Conservation (phyloP, 306 rosid species). For the Corylus heterophylla region DNA sequence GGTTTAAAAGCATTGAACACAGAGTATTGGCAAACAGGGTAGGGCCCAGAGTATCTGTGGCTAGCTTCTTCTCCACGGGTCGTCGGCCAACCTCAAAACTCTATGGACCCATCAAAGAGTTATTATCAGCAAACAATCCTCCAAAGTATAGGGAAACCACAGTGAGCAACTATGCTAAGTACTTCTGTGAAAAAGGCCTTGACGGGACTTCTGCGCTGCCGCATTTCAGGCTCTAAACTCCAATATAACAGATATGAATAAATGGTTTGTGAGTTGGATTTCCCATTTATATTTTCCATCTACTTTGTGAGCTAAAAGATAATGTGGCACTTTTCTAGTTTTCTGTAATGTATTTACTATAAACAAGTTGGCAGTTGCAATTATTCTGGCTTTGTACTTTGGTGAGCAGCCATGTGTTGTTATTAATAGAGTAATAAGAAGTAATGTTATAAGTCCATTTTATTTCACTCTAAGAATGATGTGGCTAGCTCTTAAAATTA, state of each 20-base stretch:
- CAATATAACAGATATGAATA: not conserved
- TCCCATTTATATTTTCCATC: not conserved
- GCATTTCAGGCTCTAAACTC: constrained; percentile 15
- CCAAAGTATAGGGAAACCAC: constrained; percentile 20
- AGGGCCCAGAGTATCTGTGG: constrained; percentile 15
- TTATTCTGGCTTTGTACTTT: no score
- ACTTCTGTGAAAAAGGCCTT: not conserved
- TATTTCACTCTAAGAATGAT: no score
- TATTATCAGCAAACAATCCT: constrained; percentile 21
- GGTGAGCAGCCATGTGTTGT: no score
- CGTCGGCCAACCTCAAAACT: not conserved
- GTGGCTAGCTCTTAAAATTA: no score
- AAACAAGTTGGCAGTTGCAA: no score
- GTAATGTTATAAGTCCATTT: no score
- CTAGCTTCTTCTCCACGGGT: constrained; percentile 21
- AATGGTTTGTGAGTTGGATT: not conserved
- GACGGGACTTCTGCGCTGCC: not conserved
- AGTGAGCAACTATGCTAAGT: not conserved
- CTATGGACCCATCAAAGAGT: constrained; percentile 25
- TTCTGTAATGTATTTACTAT: no score
- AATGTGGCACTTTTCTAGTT: not conserved
- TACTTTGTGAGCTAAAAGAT: not conserved
- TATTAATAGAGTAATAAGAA: no score
- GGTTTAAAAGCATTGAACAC: constrained; percentile 34
- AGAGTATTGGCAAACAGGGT: constrained; percentile 20